phyloP scores from a whole-genome alignment of 1,284 basidiomycete genomes.

The Papiliotrema nemorosa region DNA sequence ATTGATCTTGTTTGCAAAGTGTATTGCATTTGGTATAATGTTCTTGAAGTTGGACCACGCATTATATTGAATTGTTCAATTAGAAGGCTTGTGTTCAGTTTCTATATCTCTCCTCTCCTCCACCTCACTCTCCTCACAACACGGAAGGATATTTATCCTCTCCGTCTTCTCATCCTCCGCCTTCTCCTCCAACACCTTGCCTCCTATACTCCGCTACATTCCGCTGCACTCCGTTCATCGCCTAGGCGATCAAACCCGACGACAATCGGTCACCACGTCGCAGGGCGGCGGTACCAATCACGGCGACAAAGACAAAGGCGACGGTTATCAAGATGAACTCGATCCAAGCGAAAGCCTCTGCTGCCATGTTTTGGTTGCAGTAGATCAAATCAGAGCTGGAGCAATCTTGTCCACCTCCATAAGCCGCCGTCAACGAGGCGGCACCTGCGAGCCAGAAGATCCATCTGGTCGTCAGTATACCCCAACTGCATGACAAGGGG shows the following conservation, averaged over 20 bases:
- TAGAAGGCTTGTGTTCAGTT: too few species aligned
- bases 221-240: too few species aligned
- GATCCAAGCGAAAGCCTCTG: slow-evolving; percentile 50
- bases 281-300: slow-evolving; percentile 31
- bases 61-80: too few species aligned
- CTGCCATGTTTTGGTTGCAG: slow-evolving; percentile 43
- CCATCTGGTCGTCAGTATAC: slow-evolving; percentile 28
- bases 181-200: too few species aligned
- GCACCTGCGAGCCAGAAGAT: slow-evolving; percentile 48
- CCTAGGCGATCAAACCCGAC: slow-evolving; percentile 11
- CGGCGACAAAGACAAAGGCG: slow-evolving; percentile 26
- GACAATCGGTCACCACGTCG: slow-evolving; percentile 43
- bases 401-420: slow-evolving; percentile 43
- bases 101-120: too few species aligned
- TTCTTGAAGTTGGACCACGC: too few species aligned
- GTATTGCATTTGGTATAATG: too few species aligned
- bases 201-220: too few species aligned
- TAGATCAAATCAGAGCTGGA: slow-evolving; percentile 23
- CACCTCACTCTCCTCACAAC: too few species aligned
- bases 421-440: slow-evolving; percentile 41
- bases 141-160: too few species aligned
- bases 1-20: too few species aligned
- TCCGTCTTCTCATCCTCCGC: too few species aligned
- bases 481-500: background rate
- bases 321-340: slow-evolving; percentile 45